phyloP scores from a whole-genome alignment of 495 filamentous ascomycete genomes.

The Hyphodiscus hymeniophilus region DNA sequence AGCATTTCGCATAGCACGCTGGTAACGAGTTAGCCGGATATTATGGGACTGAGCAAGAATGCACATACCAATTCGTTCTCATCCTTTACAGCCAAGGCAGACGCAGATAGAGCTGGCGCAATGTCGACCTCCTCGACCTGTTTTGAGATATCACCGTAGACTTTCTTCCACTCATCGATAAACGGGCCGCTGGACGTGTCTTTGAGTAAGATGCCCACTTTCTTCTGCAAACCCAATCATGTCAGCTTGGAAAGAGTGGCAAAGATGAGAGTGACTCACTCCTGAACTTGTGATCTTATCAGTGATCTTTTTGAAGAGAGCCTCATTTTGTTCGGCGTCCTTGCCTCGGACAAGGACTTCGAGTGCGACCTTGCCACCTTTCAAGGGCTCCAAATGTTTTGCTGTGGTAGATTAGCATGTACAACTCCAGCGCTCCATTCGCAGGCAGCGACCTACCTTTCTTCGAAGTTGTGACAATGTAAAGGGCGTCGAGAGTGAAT shows the following conservation, averaged over 20 bases:
- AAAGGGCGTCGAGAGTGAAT: constrained; percentile 77
- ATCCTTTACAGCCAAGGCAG: constrained; percentile 91
- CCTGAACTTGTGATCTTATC: constrained; percentile 82
- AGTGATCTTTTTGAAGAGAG: constrained; percentile 71
- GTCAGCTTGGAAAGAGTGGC: constrained; percentile 12
- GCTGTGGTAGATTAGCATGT: constrained; percentile 44
- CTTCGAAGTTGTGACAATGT: constrained; percentile 90
- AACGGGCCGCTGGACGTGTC: constrained; percentile 82
- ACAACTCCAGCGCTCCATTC: background rate
- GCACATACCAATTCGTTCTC: constrained; percentile 63
- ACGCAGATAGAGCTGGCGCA: constrained; percentile 65
- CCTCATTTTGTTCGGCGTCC: constrained; percentile 79
- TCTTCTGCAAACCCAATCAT: constrained; percentile 48
- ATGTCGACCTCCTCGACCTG: constrained; percentile 90
- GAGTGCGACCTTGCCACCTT: constrained; percentile 81
- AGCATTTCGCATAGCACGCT: constrained; percentile 82
- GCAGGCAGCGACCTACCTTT: constrained; percentile 56
- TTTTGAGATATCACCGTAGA: constrained; percentile 63
- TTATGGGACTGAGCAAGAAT: background rate
- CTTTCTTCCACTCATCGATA: constrained; percentile 89
- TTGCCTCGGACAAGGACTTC: constrained; percentile 87
- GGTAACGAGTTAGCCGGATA: constrained; percentile 22
- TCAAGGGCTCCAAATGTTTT: constrained; percentile 86
- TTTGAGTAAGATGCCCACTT: constrained; percentile 78
- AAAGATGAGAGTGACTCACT: constrained; percentile 43